A percentile compares a stretch with the other conserved stretches of the same genome.
phyloP scores from a whole-genome alignment of 371 early-diverging fungal species.

The Mortierella polycephala region DNA sequence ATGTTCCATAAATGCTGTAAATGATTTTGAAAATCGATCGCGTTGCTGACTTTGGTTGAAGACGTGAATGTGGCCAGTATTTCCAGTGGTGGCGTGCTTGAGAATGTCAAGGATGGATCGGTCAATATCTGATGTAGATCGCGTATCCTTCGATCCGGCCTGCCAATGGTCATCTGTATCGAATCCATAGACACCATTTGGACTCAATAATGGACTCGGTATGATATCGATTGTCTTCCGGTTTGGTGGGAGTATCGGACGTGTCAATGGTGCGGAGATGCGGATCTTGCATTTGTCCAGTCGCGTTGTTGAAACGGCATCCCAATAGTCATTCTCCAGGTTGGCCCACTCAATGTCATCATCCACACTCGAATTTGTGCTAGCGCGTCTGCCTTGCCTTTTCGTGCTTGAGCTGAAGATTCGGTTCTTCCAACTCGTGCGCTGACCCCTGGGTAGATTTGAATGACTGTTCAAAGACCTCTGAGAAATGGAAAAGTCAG shows the following conservation, averaged over 20 bases:
- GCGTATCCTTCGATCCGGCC: background rate
- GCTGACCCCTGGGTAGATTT: constrained; percentile 10
- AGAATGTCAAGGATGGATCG: constrained; percentile 13
- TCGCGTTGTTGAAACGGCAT: background rate
- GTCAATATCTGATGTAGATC: background rate
- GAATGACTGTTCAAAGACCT: background rate
- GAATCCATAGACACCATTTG: constrained; percentile 19
- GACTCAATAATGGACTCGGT: constrained; percentile 12
- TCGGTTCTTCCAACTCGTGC: constrained; percentile 37
- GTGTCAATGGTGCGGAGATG: constrained; percentile 24
- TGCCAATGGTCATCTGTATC: constrained; percentile 27
- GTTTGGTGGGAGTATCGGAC: constrained; percentile 18
- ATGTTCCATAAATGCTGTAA: too few species aligned
- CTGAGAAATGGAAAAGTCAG: background rate
- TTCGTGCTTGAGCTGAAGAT: constrained; percentile 23
- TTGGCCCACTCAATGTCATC: constrained; percentile 31
- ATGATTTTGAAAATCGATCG: too few species aligned
- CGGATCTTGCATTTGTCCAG: constrained; percentile 11
- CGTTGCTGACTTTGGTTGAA: too few species aligned
- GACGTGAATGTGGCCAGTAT: too few species aligned
- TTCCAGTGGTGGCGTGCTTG: background rate
- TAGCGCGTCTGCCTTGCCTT: constrained; percentile 15
- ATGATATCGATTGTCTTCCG: constrained; percentile 22
- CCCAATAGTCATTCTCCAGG: background rate
- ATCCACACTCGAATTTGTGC: constrained; percentile 24